Percentiles rank a stretch among this genome's conserved stretches.
Evolutionary conservation across 805 yeast species (phyloP).

Genomic region (Phaffomyces opuntiae): DNA sequence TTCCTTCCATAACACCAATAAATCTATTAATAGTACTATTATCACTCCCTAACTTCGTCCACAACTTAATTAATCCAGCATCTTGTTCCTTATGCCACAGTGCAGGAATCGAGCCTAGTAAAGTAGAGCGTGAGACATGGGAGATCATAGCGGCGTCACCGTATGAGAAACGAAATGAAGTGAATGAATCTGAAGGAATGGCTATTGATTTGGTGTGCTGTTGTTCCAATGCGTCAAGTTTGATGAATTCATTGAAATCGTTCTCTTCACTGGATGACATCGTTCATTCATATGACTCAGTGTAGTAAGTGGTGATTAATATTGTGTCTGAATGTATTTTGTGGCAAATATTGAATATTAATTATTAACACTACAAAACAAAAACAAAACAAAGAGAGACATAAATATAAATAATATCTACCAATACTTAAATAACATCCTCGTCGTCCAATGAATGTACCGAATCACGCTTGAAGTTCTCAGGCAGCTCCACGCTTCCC

Average conservation of each 20-base stretch:
- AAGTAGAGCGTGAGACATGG: constrained; percentile 37
- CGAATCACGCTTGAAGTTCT: constrained; percentile 60
- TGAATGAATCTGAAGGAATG: constrained; percentile 37
- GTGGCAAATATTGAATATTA: too few species aligned
- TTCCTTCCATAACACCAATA: too few species aligned
- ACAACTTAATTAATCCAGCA: constrained; percentile 19
- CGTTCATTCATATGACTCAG: too few species aligned
- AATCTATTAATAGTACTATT: not conserved
- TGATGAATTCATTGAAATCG: not conserved
- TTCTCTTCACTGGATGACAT: too few species aligned
- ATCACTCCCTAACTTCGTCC: constrained; percentile 6
- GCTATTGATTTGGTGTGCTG: not conserved
- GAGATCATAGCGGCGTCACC: constrained; percentile 42
- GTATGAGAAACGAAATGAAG: constrained; percentile 53
- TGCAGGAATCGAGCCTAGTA: constrained; percentile 54
- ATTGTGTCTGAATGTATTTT: too few species aligned
- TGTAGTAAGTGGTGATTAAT: too few species aligned
- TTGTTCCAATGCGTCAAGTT: not conserved
- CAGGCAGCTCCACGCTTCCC: constrained; percentile 74
- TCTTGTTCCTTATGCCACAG: constrained; percentile 42
- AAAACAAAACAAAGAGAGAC: not conserved
- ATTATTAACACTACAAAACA: not conserved
- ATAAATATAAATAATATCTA: not conserved
- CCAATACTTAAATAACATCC: constrained; percentile 20
- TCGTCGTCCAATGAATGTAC: constrained; percentile 26